Base-by-base conservation (phyloP, 2,329 filamentous ascomycete genomes). In the Pseudocercospora fuligena region DNA sequence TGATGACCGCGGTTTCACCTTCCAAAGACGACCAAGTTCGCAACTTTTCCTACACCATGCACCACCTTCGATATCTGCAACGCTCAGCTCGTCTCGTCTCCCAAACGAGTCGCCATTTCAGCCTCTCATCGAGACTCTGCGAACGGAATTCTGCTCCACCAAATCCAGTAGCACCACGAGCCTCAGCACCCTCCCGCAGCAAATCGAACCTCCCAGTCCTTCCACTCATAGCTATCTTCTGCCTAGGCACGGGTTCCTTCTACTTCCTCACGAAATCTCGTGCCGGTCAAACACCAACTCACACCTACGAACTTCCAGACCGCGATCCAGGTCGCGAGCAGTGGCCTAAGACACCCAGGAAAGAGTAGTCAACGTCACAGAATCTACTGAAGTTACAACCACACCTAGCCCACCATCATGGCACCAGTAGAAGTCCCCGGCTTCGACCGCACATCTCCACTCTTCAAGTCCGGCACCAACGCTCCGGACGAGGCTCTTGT, bases 401-500 rank as follows among this genome's bases (percentile, higher is more conserved):
- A 49, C 40, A 54, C 71, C 76, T 73, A 79, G 75, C 72, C 46
- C 40, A 59, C 71, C 76, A 74, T 79, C 75, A 79, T 70, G 69
- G 49, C 69, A 54, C 63, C 72, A 7, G 65, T 62, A 43, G 65
- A 71, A 25, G 56, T 58, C n/a, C 56, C 56, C 16, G 56, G 56
- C 33, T 58, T 58, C 56, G 14, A 68, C 73, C 63, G 81, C 82
- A 75, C 80, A 80, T 67, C 70, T 84, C 90, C 94, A 4, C 88
- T 88, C 76, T 97, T 97, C 86, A 89, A 88, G 66, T 82, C 90
- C 59, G 75, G 76, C 62, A 76, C 74, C 16, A 66, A 60, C 31
- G 57, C 66, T 4, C 47, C 51, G 11, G 76, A 88, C 64, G 85
- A 93, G 66, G 92, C 96, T 33, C 95, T 93, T n/a, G 94, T 98